A percentile compares a stretch with the other conserved stretches of the same genome.
phyloP scores from a whole-genome alignment of 169 alveolate species.

The Eimeria falciformis region DNA sequence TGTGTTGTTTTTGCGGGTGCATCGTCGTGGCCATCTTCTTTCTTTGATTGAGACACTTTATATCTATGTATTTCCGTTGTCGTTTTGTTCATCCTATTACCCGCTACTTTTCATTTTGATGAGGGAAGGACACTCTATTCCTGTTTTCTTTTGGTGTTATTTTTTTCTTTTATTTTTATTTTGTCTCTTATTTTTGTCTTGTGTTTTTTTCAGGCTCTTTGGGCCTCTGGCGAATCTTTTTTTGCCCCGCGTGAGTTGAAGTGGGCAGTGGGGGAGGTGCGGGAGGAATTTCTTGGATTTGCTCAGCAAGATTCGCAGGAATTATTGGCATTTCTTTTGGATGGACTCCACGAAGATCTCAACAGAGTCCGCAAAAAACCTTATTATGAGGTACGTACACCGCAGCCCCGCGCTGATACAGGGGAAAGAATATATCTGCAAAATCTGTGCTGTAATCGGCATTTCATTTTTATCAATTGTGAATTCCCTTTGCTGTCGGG shows the following conservation, averaged over 20 bases:
- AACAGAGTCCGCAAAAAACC: conserved; percentile 93
- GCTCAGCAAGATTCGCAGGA: conserved; percentile 94
- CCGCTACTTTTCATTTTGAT: too few relatives aligned
- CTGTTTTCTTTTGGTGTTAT: not conserved
- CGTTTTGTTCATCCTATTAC: too few relatives aligned
- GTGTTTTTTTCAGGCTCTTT: conserved; percentile 83
- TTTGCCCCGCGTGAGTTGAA: conserved; percentile 92
- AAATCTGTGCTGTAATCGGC: too few relatives aligned
- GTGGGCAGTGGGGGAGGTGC: conserved; percentile 89
- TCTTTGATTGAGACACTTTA: too few relatives aligned
- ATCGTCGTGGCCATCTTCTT: too few relatives aligned
- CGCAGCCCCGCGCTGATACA: too few relatives aligned
- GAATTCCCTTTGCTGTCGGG: too few relatives aligned
- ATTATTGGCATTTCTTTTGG: conserved; percentile 90
- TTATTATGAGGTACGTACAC: conserved; percentile 82
- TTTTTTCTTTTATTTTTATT: not conserved
- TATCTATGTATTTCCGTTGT: too few relatives aligned
- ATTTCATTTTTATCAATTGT: too few relatives aligned
- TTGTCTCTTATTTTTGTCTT: too few relatives aligned
- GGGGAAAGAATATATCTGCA: too few relatives aligned
- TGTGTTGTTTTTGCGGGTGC: too few relatives aligned
- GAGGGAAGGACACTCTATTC: not conserved
- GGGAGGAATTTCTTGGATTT: conserved; percentile 91
- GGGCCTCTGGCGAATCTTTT: conserved; percentile 81
- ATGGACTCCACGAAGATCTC: conserved; percentile 94